Evolutionary conservation across 2,329 filamentous ascomycete genomes (phyloP).

Genomic region (Albifimbria verrucaria): DNA sequence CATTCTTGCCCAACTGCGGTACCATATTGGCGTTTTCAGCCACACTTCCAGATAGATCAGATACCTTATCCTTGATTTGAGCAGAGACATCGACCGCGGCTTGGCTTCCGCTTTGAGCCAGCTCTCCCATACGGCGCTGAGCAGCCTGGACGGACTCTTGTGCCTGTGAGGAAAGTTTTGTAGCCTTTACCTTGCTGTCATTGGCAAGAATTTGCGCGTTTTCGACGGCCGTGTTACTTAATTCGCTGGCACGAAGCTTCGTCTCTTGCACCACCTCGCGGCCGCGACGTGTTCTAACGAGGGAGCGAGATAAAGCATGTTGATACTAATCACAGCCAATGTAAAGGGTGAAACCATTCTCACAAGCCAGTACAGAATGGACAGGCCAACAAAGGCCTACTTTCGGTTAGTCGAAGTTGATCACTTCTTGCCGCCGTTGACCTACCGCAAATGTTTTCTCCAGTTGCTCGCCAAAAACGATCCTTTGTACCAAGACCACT

Average conservation of each 20-base stretch:
- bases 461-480: conserved; percentile 11
- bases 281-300: conserved; percentile 10
- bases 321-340: conserved; percentile 10
- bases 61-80: background rate
- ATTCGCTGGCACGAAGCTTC: conserved; percentile 9
- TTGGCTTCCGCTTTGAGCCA: conserved; percentile 6
- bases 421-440: background rate
- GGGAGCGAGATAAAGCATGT: conserved; percentile 12
- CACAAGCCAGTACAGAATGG: conserved; percentile 8
- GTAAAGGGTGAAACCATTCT: conserved; percentile 15
- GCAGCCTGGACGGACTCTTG: conserved; percentile 3
- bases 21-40: background rate
- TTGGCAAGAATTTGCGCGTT: conserved; percentile 10
- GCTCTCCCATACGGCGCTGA: background rate
- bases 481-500: conserved; percentile 10
- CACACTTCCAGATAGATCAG: background rate
- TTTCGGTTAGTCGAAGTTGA: background rate
- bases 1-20: background rate
- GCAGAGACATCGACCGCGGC: conserved; percentile 6
- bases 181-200: conserved; percentile 9
- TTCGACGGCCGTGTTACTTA: conserved; percentile 9
- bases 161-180: conserved; percentile 11
- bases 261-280: conserved; percentile 9
- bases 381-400: conserved; percentile 9
- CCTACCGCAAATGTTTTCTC: conserved; percentile 14